Conservation (phyloP, 2,329 filamentous ascomycete species). For the Bertia moriformis region DNA sequence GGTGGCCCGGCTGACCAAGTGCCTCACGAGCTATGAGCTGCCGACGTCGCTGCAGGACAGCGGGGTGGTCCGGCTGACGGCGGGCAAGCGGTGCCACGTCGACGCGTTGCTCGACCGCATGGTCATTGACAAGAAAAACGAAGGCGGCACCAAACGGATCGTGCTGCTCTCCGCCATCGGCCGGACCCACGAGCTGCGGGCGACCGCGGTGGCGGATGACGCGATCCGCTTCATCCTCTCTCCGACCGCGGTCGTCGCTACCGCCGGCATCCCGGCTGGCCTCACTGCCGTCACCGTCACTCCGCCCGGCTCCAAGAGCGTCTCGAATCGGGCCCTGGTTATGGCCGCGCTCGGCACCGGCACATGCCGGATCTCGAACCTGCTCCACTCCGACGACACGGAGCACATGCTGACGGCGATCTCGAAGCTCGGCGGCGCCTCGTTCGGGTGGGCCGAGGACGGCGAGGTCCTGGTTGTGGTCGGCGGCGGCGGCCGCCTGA, state of each 20-base stretch:
- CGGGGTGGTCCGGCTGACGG: conserved; percentile 66
- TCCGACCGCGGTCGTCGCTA: conserved; percentile 53
- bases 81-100: conserved; percentile 75
- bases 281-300: conserved; percentile 57
- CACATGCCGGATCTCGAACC: conserved; percentile 74
- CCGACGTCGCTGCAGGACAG: conserved; percentile 77
- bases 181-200: conserved; percentile 71
- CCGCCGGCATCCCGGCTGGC: conserved; percentile 52
- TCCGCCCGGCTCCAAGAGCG: conserved; percentile 91
- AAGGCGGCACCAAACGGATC: conserved; percentile 87
- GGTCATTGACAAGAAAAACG: conserved; percentile 98
- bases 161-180: conserved; percentile 85
- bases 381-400: conserved; percentile 91
- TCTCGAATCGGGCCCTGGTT: conserved; percentile 90
- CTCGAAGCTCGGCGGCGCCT: conserved; percentile 66
- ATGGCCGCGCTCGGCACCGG: conserved; percentile 80
- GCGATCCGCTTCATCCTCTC: conserved; percentile 74
- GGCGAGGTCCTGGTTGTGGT: conserved; percentile 82
- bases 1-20: conserved; percentile 80
- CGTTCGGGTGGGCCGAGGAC: conserved; percentile 85
- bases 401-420: conserved; percentile 96
- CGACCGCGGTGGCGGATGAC: conserved; percentile 75
- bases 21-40: conserved; percentile 82
- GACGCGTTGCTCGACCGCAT: conserved; percentile 80
- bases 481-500: conserved; percentile 75